Evolutionary conservation across 1,139 yeast species (phyloP).

Genomic region (Diutina sp.): DNA sequence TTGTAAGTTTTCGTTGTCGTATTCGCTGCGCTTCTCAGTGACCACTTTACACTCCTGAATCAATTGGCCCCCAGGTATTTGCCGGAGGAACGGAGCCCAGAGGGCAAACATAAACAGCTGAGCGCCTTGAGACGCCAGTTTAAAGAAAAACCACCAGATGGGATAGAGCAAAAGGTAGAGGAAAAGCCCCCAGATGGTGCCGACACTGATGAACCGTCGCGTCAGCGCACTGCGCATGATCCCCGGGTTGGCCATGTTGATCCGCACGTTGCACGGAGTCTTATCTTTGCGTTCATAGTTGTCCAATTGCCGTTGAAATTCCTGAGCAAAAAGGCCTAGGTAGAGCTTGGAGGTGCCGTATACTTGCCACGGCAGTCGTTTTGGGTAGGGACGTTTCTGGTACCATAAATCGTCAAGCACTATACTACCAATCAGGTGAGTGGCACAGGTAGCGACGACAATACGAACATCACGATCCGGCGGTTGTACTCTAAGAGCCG

Average conservation of each 20-base stretch:
- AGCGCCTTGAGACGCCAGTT: constrained; percentile 65
- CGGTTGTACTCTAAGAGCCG: constrained; percentile 78
- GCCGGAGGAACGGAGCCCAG: constrained; percentile 55
- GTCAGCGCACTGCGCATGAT: constrained; percentile 79
- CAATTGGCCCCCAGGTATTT: constrained; percentile 50
- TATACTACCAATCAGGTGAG: constrained; percentile 61
- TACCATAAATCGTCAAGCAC: constrained; percentile 59
- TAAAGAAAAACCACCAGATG: constrained; percentile 67
- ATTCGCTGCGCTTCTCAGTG: constrained; percentile 38
- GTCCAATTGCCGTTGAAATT: constrained; percentile 54
- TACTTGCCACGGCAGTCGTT: constrained; percentile 53
- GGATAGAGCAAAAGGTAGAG: constrained; percentile 67
- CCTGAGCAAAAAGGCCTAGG: constrained; percentile 60
- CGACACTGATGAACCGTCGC: constrained; percentile 66
- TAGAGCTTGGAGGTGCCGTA: constrained; percentile 76
- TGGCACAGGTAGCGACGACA: constrained; percentile 59
- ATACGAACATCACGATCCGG: constrained; percentile 90
- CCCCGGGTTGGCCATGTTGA: constrained; percentile 86
- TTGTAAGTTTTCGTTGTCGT: constrained; percentile 49
- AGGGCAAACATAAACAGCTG: constrained; percentile 64
- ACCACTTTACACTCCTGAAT: constrained; percentile 61
- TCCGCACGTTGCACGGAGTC: constrained; percentile 55
- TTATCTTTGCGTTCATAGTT: constrained; percentile 49
- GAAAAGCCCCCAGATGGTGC: constrained; percentile 58
- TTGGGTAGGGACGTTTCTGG: constrained; percentile 48